phyloP scores from a whole-genome alignment of 306 rosid species.

The Corylus heterophylla region DNA sequence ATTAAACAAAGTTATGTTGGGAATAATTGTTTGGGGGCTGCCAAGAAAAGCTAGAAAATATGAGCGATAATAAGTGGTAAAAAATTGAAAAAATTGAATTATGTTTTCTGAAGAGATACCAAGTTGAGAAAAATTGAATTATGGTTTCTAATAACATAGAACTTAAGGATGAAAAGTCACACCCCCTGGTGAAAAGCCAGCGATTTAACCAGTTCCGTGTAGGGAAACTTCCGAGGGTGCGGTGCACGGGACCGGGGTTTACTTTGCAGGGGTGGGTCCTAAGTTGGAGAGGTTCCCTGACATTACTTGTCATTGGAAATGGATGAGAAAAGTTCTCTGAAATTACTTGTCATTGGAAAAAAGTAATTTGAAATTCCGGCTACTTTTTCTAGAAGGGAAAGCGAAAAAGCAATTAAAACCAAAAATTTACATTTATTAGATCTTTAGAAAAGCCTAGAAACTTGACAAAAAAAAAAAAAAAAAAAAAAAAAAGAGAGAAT shows the following conservation, averaged over 20 bases:
- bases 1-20: background rate
- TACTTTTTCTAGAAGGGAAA: background rate
- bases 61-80: background rate
- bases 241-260: no score
- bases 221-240: no score
- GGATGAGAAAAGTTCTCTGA: conserved; percentile 4
- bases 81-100: background rate
- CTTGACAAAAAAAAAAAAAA: background rate
- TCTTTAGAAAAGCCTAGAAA: background rate
- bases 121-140: background rate
- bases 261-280: no score
- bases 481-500: background rate
- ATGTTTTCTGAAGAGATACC: background rate
- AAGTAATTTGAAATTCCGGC: background rate
- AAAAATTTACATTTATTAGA: background rate
- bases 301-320: no score
- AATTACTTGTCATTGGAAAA: background rate
- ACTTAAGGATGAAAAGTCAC: background rate
- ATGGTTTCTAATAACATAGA: background rate
- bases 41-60: background rate
- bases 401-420: background rate
- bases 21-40: background rate
- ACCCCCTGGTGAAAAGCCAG: no score
- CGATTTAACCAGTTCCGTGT: no score
- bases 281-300: no score